phyloP scores from a whole-genome alignment of 2,329 filamentous ascomycete species.

The Microsporum audouinii region DNA sequence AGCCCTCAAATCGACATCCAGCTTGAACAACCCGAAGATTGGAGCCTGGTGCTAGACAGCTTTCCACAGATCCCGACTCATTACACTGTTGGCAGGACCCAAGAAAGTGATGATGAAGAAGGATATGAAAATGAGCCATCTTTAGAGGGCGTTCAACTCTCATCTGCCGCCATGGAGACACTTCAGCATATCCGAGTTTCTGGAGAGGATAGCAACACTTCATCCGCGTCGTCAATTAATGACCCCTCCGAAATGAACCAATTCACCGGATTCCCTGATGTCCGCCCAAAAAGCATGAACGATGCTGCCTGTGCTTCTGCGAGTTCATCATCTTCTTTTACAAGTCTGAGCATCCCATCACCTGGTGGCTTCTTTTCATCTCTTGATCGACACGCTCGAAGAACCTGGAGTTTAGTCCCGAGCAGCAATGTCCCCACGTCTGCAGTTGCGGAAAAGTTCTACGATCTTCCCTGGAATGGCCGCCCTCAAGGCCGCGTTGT shows the following conservation, averaged over 20 bases:
- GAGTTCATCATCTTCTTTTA: constrained; percentile 58
- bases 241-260: constrained; percentile 34
- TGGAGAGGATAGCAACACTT: constrained; percentile 33
- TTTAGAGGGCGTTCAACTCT: constrained; percentile 47
- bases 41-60: constrained; percentile 41
- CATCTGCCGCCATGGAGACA: constrained; percentile 68
- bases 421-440: constrained; percentile 60
- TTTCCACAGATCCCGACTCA: constrained; percentile 30
- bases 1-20: constrained; percentile 27
- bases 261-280: constrained; percentile 50
- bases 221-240: constrained; percentile 21
- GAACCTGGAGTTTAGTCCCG: constrained; percentile 64
- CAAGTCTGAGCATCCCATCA: constrained; percentile 76
- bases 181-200: constrained; percentile 58
- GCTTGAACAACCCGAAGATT: constrained; percentile 42
- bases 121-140: constrained; percentile 8
- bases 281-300: constrained; percentile 36
- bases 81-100: not conserved
- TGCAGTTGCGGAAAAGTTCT: constrained; percentile 84
- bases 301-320: constrained; percentile 42
- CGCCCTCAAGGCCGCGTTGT: constrained; percentile 39
- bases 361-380: constrained; percentile 86
- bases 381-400: constrained; percentile 60
- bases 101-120: not conserved
- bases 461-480: constrained; percentile 65